Percentiles rank a stretch among this genome's conserved stretches.
Evolutionary conservation across 2,329 filamentous ascomycete species (phyloP).

Genomic region (Aspergillus fumigatus): DNA sequence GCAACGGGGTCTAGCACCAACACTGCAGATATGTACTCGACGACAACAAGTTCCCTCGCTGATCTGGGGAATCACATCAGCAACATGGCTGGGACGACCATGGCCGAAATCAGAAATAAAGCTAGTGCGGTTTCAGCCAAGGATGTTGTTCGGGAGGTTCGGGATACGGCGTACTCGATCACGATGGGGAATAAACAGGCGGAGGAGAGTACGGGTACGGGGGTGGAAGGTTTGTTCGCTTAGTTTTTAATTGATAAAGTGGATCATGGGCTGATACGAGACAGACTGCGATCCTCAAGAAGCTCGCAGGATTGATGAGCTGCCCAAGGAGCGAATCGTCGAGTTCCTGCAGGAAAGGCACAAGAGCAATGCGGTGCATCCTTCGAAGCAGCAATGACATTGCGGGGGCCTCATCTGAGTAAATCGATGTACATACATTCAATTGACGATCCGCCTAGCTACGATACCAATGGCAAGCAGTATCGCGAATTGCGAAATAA

Average conservation of each 20-base stretch:
- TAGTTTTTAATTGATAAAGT: not conserved
- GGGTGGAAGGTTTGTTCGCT: not conserved
- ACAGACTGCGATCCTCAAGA: slow-evolving; percentile 1
- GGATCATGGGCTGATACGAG: not conserved
- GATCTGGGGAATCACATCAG: slow-evolving; percentile 7
- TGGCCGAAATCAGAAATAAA: slow-evolving; percentile 9
- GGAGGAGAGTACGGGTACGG: not conserved
- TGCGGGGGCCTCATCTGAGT: not conserved
- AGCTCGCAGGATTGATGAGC: slow-evolving; percentile 20
- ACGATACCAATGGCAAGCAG: not conserved
- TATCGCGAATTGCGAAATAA: not conserved
- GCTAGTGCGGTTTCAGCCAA: slow-evolving; percentile 4
- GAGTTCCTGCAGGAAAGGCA: slow-evolving; percentile 31
- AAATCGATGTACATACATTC: slow-evolving; percentile 2
- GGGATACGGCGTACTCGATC: slow-evolving; percentile 10
- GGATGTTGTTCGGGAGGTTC: slow-evolving; percentile 10
- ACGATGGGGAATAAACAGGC: slow-evolving; percentile 2
- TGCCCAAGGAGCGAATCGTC: slow-evolving; percentile 27
- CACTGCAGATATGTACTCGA: slow-evolving; percentile 10
- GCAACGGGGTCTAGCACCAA: slow-evolving; percentile 6
- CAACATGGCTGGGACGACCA: slow-evolving; percentile 9
- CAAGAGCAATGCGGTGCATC: slow-evolving; percentile 17
- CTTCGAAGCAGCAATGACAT: slow-evolving; percentile 5
- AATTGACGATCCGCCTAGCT: not conserved
- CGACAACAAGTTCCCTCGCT: slow-evolving; percentile 12